Evolutionary conservation across 768 basidiomycete genomes (phyloP).

Genomic region (Pleurotus tuoliensis): DNA sequence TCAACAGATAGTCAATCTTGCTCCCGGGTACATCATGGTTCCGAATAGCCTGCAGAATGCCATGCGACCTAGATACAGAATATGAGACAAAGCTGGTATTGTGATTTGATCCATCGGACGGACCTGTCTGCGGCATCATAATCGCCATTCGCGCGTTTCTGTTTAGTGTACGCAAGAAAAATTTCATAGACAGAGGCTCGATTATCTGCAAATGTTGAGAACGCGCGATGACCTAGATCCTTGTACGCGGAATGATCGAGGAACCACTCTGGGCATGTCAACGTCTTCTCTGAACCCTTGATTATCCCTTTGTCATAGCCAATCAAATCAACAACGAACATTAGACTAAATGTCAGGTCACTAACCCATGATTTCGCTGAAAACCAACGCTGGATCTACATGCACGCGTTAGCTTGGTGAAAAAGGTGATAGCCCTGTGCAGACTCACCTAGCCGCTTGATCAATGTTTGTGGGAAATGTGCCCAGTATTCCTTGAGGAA

Average conservation of each 20-base stretch:
- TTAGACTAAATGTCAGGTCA: background rate
- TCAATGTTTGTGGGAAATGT: conserved; percentile 47
- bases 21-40: conserved; percentile 30
- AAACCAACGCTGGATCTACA: conserved; percentile 59
- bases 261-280: conserved; percentile 28
- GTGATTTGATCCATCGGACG: background rate
- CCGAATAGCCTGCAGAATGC: conserved; percentile 35
- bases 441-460: conserved; percentile 47
- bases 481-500: conserved; percentile 58
- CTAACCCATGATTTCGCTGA: conserved; percentile 63
- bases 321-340: background rate
- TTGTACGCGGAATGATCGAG: conserved; percentile 44
- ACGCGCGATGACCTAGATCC: conserved; percentile 44
- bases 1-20: conserved; percentile 55
- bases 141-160: conserved; percentile 38
- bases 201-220: conserved; percentile 50
- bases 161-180: conserved; percentile 47
- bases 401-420: background rate
- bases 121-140: conserved; percentile 62
- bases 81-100: background rate
- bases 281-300: conserved; percentile 59
- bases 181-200: conserved; percentile 47
- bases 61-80: conserved; percentile 40
- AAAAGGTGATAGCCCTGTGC: background rate
- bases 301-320: conserved; percentile 44